Percentiles rank a stretch among this genome's conserved stretches.
Evolutionary conservation across 768 basidiomycete species (phyloP).

Genomic region (Mycena belliarum): DNA sequence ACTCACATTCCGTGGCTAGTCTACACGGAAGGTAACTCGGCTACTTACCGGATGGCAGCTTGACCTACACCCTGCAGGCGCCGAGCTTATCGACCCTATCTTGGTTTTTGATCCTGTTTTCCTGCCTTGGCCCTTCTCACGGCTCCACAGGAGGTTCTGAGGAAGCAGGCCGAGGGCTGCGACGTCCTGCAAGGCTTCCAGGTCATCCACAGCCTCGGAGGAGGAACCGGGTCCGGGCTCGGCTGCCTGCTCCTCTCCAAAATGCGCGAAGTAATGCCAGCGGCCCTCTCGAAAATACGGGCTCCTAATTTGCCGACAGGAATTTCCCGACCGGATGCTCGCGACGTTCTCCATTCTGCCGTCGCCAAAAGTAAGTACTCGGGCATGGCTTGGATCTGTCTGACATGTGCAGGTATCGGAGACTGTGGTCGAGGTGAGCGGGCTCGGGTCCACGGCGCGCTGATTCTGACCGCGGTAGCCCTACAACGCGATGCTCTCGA

Average conservation of each 20-base stretch:
- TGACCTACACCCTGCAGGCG: slow-evolving; percentile 48
- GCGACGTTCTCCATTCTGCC: slow-evolving; percentile 56
- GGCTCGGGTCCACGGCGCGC: slow-evolving; percentile 41
- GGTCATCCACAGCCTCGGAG: slow-evolving; percentile 85
- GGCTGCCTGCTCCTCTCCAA: slow-evolving; percentile 82
- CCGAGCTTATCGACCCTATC: slow-evolving; percentile 87
- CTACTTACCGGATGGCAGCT: slow-evolving; percentile 1
- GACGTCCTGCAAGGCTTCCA: slow-evolving; percentile 93
- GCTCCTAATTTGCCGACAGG: slow-evolving; percentile 28
- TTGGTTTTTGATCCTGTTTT: slow-evolving; percentile 46
- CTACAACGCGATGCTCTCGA: slow-evolving; percentile 82
- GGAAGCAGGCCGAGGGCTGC: slow-evolving; percentile 78
- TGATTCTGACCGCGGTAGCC: slow-evolving; percentile 47
- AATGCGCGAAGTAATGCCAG: slow-evolving; percentile 61
- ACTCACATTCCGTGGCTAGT: slow-evolving; percentile 41
- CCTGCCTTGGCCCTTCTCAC: neutral
- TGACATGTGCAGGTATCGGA: slow-evolving; percentile 44
- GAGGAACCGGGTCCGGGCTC: slow-evolving; percentile 87
- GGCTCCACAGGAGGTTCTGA: slow-evolving; percentile 59
- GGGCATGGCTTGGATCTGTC: neutral
- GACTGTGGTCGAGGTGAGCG: slow-evolving; percentile 61
- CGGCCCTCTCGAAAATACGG: slow-evolving; percentile 19
- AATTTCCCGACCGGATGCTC: slow-evolving; percentile 58
- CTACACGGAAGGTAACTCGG: slow-evolving; percentile 79
- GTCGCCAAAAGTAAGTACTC: slow-evolving; percentile 44